Percentiles rank a stretch among this genome's conserved stretches.
phyloP scores from a whole-genome alignment of 176 grass and related monocot genomes.

The Avena atlantica region DNA sequence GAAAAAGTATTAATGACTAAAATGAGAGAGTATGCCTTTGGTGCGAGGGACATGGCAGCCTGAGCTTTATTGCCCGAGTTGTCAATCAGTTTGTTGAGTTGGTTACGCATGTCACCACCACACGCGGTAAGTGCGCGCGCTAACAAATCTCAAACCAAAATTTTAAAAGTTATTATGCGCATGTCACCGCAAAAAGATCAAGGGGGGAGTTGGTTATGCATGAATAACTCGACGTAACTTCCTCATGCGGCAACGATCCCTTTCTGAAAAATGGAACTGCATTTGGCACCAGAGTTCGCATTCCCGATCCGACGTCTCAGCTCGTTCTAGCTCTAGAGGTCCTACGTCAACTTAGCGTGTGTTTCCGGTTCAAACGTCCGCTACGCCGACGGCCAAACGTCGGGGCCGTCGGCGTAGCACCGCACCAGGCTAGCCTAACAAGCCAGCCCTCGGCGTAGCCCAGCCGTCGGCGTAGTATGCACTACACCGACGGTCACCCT shows the following conservation, averaged over 20 bases:
- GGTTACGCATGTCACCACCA: not conserved
- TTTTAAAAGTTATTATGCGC: not conserved
- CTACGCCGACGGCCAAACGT: too few relatives aligned
- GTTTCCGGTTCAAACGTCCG: not conserved
- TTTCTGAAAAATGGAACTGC: not conserved
- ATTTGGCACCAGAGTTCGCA: not conserved
- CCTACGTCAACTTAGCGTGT: not conserved
- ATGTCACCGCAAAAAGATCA: not conserved
- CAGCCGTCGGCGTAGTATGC: too few relatives aligned
- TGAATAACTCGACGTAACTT: not conserved
- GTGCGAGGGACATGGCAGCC: too few relatives aligned
- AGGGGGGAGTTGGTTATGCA: not conserved
- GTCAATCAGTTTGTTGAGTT: slow-evolving; percentile 3
- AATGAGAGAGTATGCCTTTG: too few relatives aligned
- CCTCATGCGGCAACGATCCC: not conserved
- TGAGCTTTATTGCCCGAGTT: not conserved
- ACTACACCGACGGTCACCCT: too few relatives aligned
- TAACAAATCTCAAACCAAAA: too few relatives aligned
- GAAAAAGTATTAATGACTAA: too few relatives aligned
- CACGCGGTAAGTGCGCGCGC: too few relatives aligned
- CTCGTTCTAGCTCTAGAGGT: not conserved
- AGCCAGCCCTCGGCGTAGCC: too few relatives aligned
- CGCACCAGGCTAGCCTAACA: too few relatives aligned
- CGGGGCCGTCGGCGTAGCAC: too few relatives aligned
- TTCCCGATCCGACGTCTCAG: not conserved